These are phyloP conservation scores for Picea sitchensis DNA, from an alignment of 75 land plant genomes.

Conservation along the genomic window DNA sequence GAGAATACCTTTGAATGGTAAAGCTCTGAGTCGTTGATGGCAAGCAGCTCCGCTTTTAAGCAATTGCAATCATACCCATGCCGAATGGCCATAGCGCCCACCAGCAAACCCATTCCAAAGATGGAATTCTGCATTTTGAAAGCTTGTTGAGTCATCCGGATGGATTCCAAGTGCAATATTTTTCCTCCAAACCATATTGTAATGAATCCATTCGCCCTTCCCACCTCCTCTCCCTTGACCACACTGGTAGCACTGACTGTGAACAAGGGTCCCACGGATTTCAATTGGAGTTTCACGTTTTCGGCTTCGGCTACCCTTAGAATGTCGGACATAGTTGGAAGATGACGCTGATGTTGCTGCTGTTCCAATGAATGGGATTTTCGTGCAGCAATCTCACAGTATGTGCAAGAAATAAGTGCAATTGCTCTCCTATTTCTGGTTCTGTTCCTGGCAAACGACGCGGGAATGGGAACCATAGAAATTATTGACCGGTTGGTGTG, in stretches of 20 bases:
- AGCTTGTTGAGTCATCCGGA: slow-evolving; percentile 54
- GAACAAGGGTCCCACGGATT: slow-evolving; percentile 66
- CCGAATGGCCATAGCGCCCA: slow-evolving; percentile 82
- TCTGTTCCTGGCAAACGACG: no score
- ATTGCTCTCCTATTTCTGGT: no score
- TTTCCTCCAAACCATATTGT: slow-evolving; percentile 63
- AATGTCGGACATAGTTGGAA: slow-evolving; percentile 61
- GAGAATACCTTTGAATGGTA: slow-evolving; percentile 71
- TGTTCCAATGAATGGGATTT: no score
- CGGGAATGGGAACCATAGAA: no score
- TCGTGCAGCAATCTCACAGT: no score
- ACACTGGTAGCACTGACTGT: slow-evolving; percentile 38
- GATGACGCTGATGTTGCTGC: no score
- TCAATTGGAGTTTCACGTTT: slow-evolving; percentile 43
- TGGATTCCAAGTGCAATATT: slow-evolving; percentile 85
- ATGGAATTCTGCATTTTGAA: slow-evolving; percentile 62
- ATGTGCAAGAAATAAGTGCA: no score
- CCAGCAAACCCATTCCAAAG: slow-evolving; percentile 74
- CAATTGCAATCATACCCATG: slow-evolving; percentile 78
- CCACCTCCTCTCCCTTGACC: slow-evolving; percentile 43
- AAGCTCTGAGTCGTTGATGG: slow-evolving; percentile 79
- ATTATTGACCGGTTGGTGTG: no score
- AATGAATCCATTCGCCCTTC: slow-evolving; percentile 72
- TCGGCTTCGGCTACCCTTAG: slow-evolving; percentile 28
- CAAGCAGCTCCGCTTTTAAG: slow-evolving; percentile 73